phyloP scores from a whole-genome alignment of 495 filamentous ascomycete species.

The Pseudomonodictys pantanalensis region DNA sequence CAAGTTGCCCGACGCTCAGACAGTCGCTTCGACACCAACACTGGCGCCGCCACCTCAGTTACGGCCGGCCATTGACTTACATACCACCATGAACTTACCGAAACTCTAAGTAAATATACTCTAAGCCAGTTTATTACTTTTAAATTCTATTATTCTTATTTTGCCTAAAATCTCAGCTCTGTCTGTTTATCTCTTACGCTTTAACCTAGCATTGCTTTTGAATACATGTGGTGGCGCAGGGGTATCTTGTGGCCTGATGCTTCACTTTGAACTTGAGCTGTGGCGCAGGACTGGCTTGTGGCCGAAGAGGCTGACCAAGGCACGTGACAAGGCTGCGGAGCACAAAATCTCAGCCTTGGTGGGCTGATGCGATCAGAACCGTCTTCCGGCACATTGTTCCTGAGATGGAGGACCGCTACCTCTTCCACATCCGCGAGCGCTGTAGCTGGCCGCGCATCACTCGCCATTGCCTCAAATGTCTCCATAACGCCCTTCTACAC shows the following conservation, averaged over 20 bases:
- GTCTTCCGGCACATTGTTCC: neutral
- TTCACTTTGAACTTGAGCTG: neutral
- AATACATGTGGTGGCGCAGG: neutral
- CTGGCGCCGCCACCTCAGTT: too few relatives aligned
- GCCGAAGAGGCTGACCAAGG: neutral
- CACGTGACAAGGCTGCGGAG: neutral
- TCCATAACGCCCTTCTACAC: neutral
- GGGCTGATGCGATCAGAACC: neutral
- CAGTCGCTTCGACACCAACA: too few relatives aligned
- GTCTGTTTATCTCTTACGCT: neutral
- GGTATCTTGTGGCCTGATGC: neutral
- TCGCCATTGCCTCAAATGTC: neutral
- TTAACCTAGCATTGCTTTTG: neutral
- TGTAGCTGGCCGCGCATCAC: neutral
- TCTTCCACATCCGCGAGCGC: neutral
- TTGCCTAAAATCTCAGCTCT: too few relatives aligned
- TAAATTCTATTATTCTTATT: too few relatives aligned
- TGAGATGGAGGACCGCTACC: neutral
- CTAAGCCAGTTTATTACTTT: too few relatives aligned
- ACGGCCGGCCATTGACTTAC: too few relatives aligned
- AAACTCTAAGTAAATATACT: too few relatives aligned
- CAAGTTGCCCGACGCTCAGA: too few relatives aligned
- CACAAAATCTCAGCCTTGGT: neutral
- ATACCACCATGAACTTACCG: too few relatives aligned
- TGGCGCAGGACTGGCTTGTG: neutral